Evolutionary conservation across 768 basidiomycete genomes (phyloP), one percentile per base, ranked within the genome.

Genomic region (Russula brevipes): DNA sequence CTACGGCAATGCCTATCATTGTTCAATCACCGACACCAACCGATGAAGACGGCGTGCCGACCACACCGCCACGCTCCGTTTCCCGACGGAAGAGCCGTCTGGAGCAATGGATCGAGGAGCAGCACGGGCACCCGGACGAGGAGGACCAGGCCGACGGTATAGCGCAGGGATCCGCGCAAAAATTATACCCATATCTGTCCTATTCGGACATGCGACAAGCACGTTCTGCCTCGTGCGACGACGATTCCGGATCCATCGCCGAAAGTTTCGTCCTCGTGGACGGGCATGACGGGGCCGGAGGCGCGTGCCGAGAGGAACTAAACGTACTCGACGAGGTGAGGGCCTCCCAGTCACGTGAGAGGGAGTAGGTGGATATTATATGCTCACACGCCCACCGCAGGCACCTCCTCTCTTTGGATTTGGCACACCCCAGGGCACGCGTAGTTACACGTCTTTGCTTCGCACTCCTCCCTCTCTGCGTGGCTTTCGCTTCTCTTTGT

Each of bases 71-170:
- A 60, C 66, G 14, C 61, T 62, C 72, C 59, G 56, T 76, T 64
- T 73, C 71, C 17, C 76, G 74, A 19, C 74, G 75, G 42, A 74
- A 77, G 16, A 77, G 76, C 64, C 78, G 72, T 56, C 68, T 80
- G 45, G 76, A 78, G 42, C 75, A 71, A n/a, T 81, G 80, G 80
- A 73, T 81, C 17, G 71, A 69, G 3, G 80, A 81, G 24, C 75
- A 79, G 57, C 76, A 75, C 68, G 31, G 70, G 66, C 42, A 63
- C 69, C 10, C 54, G 66, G n/a, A 63, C 69, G 51, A 50, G 61
- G 50, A 57, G 64, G 42, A 54, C 66, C 42, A 55, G 66, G 35
- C 66, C 69, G 61, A 61, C 64, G 10, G 63, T 59, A 44, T 60
- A 72, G 39, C 66, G 67, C 44, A 70, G 71, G 57, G 70, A 68